These are phyloP conservation scores for Aspergillus sojae DNA, from an alignment of 2,329 filamentous ascomycete species.

Conservation along the genomic window DNA sequence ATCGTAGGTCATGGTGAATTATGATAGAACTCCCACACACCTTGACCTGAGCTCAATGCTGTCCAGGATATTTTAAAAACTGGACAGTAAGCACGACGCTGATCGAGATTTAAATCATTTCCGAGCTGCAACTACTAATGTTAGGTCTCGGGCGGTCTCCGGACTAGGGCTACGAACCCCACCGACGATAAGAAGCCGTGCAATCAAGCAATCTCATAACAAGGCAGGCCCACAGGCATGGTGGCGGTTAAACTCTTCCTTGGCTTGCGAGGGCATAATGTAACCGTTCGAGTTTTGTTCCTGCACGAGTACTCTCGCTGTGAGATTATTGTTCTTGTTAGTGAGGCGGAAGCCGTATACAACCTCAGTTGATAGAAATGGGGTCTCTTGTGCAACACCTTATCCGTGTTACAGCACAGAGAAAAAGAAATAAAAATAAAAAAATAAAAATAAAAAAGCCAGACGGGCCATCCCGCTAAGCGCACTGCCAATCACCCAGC, in stretches of 20 bases:
- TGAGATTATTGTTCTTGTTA: background rate
- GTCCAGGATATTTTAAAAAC: background rate
- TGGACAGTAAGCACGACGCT: background rate
- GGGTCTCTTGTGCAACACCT: background rate
- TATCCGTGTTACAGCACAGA: background rate
- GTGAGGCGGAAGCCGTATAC: background rate
- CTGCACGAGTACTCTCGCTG: background rate
- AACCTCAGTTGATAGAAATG: background rate
- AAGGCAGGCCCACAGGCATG: background rate
- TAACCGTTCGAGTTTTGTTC: background rate
- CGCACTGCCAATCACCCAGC: background rate
- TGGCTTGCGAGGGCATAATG: background rate
- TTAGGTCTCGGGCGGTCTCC: background rate
- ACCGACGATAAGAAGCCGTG: background rate
- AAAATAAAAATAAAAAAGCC: too few species aligned
- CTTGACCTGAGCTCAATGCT: background rate
- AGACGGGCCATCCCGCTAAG: background rate
- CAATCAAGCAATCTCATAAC: background rate
- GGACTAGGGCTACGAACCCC: background rate
- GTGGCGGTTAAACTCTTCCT: background rate
- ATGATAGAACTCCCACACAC: background rate
- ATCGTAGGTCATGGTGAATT: background rate
- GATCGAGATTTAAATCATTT: background rate
- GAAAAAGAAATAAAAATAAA: too few species aligned
- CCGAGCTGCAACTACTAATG: background rate